These are phyloP conservation scores for Botrytis cinerea DNA, from an alignment of 2,329 filamentous ascomycete genomes.

Conservation along the genomic window DNA sequence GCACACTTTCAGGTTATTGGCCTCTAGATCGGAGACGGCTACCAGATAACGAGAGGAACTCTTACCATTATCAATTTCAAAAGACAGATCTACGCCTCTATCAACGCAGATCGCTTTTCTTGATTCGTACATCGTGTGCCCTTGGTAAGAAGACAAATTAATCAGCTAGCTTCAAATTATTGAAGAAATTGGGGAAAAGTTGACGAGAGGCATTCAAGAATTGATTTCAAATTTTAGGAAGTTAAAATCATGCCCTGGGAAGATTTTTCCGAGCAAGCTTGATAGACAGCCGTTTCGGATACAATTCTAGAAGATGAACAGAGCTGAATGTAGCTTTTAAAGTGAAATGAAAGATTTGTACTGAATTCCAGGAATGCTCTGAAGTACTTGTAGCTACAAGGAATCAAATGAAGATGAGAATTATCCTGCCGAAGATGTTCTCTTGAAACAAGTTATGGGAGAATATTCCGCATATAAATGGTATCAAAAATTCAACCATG, in stretches of 20 bases:
- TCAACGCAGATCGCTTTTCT: neutral
- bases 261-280: neutral
- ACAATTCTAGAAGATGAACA: neutral
- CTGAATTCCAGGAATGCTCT: neutral
- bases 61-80: neutral
- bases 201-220: neutral
- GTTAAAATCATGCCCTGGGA: neutral
- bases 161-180: neutral
- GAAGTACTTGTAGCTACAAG: neutral
- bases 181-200: neutral
- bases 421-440: neutral
- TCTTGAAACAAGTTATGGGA: neutral
- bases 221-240: neutral
- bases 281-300: neutral
- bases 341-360: neutral
- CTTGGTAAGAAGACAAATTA: neutral
- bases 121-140: neutral
- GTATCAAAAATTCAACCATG: neutral
- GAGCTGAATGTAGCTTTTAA: neutral
- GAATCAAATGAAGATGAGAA: neutral
- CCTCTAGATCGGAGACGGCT: no score
- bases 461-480: neutral
- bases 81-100: neutral
- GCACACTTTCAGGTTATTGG: neutral
- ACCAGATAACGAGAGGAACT: neutral